Percentiles rank a stretch among this genome's conserved stretches.
These are phyloP conservation scores for Clarireedia monteithiana DNA, from an alignment of 2,329 filamentous ascomycete species.

Conservation along the genomic window DNA sequence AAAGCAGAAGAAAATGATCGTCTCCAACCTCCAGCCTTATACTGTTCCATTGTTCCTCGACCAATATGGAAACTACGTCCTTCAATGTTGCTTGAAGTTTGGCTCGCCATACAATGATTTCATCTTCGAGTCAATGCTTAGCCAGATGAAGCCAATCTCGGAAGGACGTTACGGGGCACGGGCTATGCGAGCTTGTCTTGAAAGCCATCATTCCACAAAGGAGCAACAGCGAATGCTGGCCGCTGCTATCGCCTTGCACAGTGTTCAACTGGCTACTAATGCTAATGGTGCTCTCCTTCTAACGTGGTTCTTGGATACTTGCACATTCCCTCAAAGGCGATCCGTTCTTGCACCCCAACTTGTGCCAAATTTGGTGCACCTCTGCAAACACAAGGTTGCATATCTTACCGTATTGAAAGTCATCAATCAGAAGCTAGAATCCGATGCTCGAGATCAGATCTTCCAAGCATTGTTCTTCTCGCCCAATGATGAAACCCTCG, in stretches of 20 bases:
- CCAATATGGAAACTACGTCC: slow-evolving; percentile 96
- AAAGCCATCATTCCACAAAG: slow-evolving; percentile 91
- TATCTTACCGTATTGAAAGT: slow-evolving; percentile 96
- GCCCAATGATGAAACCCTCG: slow-evolving; percentile 74
- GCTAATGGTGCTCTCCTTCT: slow-evolving; percentile 88
- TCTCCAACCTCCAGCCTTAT: slow-evolving; percentile 76
- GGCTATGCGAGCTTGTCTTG: slow-evolving; percentile 92
- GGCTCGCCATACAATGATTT: slow-evolving; percentile 85
- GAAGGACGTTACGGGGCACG: slow-evolving; percentile 92
- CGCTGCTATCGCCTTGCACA: slow-evolving; percentile 90
- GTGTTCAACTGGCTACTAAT: slow-evolving; percentile 92
- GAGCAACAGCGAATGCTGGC: slow-evolving; percentile 94
- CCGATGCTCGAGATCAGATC: slow-evolving; percentile 84
- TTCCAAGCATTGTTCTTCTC: slow-evolving; percentile 90
- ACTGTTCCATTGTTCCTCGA: slow-evolving; percentile 89
- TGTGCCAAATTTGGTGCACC: slow-evolving; percentile 84
- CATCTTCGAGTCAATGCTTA: slow-evolving; percentile 96
- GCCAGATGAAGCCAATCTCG: slow-evolving; percentile 84
- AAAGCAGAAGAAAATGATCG: slow-evolving; percentile 74
- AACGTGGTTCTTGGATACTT: slow-evolving; percentile 98
- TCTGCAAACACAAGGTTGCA: slow-evolving; percentile 97
- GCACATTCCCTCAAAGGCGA: slow-evolving; percentile 85
- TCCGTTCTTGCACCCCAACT: slow-evolving; percentile 87
- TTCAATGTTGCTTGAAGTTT: slow-evolving; percentile 94
- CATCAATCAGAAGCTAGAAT: slow-evolving; percentile 93